These are phyloP conservation scores for Eutrema yunnanense DNA, from an alignment of 345 rosid species.

Conservation along the genomic window DNA sequence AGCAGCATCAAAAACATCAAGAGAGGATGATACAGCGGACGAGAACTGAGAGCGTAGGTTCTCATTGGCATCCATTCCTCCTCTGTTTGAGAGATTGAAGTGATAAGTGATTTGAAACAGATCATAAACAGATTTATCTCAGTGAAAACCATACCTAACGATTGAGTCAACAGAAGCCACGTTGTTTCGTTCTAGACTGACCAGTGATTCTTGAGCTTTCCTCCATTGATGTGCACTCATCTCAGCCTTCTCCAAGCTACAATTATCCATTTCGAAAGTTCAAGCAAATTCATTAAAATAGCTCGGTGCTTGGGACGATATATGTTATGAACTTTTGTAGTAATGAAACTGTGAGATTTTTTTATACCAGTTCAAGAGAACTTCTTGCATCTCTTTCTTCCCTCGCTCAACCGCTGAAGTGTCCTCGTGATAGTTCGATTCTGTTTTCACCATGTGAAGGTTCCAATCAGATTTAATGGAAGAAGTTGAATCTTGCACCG, in stretches of 20 bases:
- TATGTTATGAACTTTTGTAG: not conserved
- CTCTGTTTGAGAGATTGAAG: conserved; percentile 35
- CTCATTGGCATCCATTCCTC: conserved; percentile 76
- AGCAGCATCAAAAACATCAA: conserved; percentile 56
- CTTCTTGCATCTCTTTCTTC: conserved; percentile 71
- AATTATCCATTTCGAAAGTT: conserved; percentile 13
- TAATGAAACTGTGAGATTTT: not conserved
- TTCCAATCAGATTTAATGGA: conserved; percentile 78
- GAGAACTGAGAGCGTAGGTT: conserved; percentile 55
- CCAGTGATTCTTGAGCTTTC: conserved; percentile 81
- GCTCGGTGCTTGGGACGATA: not conserved
- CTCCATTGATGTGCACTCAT: conserved; percentile 83
- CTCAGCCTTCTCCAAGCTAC: conserved; percentile 71
- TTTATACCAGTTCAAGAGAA: conserved; percentile 72
- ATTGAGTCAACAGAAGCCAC: conserved; percentile 86
- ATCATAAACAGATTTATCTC: not conserved
- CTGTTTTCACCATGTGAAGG: conserved; percentile 73
- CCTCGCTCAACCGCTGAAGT: conserved; percentile 69
- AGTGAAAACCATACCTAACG: conserved; percentile 53
- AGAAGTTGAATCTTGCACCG: conserved; percentile 78
- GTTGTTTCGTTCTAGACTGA: conserved; percentile 64
- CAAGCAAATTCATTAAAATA: conserved; percentile 7
- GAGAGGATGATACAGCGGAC: conserved; percentile 67
- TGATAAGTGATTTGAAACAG: not conserved
- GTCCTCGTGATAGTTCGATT: conserved; percentile 60